Evolutionary conservation across 2,329 filamentous ascomycete genomes (phyloP), one percentile per base, ranked within the genome.

Genomic region (Microdochium paspali): DNA sequence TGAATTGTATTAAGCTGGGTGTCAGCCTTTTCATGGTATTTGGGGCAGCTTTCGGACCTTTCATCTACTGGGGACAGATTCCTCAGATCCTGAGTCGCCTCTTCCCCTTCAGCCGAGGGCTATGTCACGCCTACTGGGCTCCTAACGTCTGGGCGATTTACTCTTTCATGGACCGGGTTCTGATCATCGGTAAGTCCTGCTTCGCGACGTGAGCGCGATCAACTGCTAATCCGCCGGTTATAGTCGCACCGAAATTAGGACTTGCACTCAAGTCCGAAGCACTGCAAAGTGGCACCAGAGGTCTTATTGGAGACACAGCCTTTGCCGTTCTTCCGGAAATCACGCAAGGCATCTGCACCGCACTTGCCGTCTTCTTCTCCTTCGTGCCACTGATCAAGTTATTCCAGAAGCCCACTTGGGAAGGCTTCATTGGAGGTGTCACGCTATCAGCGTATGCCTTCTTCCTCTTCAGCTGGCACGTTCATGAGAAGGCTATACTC

Each of bases 41-140:
- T 54, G 84, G 71, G 3, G 69, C 79, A n/a, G 90, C 90, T 0
- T 94, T 98, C 64, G 93, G 89, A 0, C 93, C 93, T 0, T 98
- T 97, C 66, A 82, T 77, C 3, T 73, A 82, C 50, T 85, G 84
- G 79, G 81, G 79, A 9, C 93, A 97, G 66, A 79, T 95, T 15
- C 79, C 84, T 12, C 93, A 97, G 68, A 73, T 98, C 21, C 67
- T 93, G 50, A 84, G 82, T 60, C 79, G 93, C 30, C 71, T 98
- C 9, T 98, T 98, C 58, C 93, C 93, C 1, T 98, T 98, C 64
- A 90, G 90, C 1, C 77, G 93, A 50, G 93, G 93, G 0, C 72
- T 98, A 4, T 97, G 91, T 62, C 93, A 98, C 69, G 93, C 93
- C 1, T 98, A 98, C 65, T 98, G 93, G 93, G 93, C 93, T 12